phyloP scores from a whole-genome alignment of 164 flowering plant genomes.

The Magnolia sinica region DNA sequence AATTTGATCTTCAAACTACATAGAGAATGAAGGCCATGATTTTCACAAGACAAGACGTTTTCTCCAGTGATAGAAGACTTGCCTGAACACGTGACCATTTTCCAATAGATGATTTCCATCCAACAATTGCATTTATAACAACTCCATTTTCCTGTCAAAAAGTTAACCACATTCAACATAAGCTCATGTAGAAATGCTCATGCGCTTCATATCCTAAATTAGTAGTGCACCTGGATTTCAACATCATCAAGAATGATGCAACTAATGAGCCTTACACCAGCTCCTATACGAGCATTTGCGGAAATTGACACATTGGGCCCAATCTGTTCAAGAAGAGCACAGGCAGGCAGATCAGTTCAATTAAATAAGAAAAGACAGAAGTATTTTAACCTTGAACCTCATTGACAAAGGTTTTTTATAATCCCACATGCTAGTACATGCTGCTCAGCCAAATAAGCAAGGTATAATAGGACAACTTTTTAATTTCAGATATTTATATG shows the following conservation, averaged over 20 bases:
- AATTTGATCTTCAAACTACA: neutral
- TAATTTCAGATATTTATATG: neutral
- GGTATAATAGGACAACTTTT: no score
- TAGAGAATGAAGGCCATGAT: neutral
- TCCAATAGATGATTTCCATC: slow-evolving; percentile 97
- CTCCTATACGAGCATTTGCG: slow-evolving; percentile 91
- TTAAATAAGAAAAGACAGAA: neutral
- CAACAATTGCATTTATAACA: slow-evolving; percentile 80
- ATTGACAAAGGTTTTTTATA: neutral
- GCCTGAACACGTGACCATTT: slow-evolving; percentile 98
- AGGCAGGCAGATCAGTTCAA: neutral
- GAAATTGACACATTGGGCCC: slow-evolving; percentile 98
- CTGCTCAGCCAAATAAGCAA: neutral
- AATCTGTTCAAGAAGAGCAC: slow-evolving; percentile 45
- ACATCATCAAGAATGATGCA: slow-evolving; percentile 96
- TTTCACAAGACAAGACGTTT: neutral
- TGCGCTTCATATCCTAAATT: slow-evolving; percentile 7
- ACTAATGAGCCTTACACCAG: slow-evolving; percentile 85
- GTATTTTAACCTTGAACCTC: neutral
- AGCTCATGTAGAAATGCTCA: neutral
- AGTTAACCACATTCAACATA: slow-evolving; percentile 6
- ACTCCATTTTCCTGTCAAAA: slow-evolving; percentile 86
- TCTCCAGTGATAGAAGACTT: slow-evolving; percentile 12
- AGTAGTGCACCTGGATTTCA: slow-evolving; percentile 67
- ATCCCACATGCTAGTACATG: neutral